A percentile compares a stretch with the other conserved stretches of the same genome.
Conservation (phyloP, 352 stramenopile species). For the Globisporangium sylvaticum region DNA sequence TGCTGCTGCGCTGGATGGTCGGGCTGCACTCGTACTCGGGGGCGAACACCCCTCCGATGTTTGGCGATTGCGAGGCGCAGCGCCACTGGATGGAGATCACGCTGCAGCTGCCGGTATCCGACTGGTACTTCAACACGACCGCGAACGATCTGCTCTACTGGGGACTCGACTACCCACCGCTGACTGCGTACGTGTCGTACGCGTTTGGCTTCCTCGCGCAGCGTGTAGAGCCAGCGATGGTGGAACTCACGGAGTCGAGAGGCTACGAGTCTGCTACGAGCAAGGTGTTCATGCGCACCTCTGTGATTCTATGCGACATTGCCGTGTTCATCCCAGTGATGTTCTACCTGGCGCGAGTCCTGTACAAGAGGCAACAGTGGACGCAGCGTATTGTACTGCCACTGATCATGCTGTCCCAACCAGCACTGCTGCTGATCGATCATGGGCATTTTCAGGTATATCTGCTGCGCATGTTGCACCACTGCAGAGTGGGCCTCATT, state of each 20-base stretch:
- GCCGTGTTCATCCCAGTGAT: conserved; percentile 86
- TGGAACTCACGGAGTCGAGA: conserved; percentile 71
- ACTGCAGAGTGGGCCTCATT: neutral
- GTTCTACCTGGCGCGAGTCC: conserved; percentile 33
- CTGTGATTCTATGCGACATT: conserved; percentile 92
- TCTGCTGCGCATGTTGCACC: too few species aligned
- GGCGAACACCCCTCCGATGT: conserved; percentile 72
- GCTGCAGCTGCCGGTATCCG: conserved; percentile 83
- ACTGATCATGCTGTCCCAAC: conserved; percentile 78
- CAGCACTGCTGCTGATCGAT: conserved; percentile 93
- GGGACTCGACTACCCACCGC: conserved; percentile 97
- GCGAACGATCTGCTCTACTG: conserved; percentile 95
- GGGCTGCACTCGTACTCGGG: conserved; percentile 84
- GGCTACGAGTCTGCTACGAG: conserved; percentile 84
- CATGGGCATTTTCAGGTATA: conserved; percentile 97
- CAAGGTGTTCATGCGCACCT: conserved; percentile 91
- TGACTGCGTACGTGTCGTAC: conserved; percentile 91
- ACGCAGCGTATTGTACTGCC: conserved; percentile 58
- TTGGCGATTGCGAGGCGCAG: conserved; percentile 98
- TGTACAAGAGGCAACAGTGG: conserved; percentile 50
- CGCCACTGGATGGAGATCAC: conserved; percentile 99
- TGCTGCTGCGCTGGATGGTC: conserved; percentile 75
- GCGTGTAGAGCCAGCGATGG: conserved; percentile 79
- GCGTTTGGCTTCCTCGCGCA: conserved; percentile 75
- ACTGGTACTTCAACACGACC: conserved; percentile 94